Conservation (phyloP, 495 filamentous ascomycete species). For the Arthonia radiata region DNA sequence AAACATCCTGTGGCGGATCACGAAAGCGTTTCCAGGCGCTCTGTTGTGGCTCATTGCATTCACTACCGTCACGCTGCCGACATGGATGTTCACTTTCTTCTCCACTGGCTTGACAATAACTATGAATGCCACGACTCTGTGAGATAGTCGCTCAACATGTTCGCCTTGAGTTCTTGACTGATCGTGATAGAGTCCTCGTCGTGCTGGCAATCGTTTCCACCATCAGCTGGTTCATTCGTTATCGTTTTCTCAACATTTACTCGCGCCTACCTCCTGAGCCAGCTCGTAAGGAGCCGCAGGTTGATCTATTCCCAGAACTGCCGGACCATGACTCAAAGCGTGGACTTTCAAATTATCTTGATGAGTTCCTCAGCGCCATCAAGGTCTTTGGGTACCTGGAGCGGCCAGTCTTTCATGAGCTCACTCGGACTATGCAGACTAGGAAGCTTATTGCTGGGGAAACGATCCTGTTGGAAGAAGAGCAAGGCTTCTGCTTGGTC, state of each 20-base stretch:
- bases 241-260: conserved; percentile 90
- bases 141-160: conserved; percentile 14
- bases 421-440: conserved; percentile 95
- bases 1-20: no score
- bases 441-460: conserved; percentile 87
- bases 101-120: conserved; percentile 92
- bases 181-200: conserved; percentile 40
- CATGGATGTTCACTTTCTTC: conserved; percentile 75
- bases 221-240: conserved; percentile 77
- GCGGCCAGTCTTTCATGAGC: conserved; percentile 86
- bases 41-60: conserved; percentile 69
- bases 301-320: conserved; percentile 82
- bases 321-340: conserved; percentile 78
- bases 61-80: conserved; percentile 65
- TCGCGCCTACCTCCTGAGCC: conserved; percentile 77
- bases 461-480: conserved; percentile 81
- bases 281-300: conserved; percentile 80
- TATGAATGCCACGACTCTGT: conserved; percentile 94
- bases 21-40: neutral
- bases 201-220: conserved; percentile 49
- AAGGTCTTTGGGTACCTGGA: conserved; percentile 97
- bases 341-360: conserved; percentile 79
- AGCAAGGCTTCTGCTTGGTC: conserved; percentile 93
- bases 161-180: conserved; percentile 1
- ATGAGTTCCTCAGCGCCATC: conserved; percentile 96